A percentile compares a stretch with the other conserved stretches of the same genome.
Evolutionary conservation across 306 rosid species (phyloP).

Genomic region (Abrus precatorius): DNA sequence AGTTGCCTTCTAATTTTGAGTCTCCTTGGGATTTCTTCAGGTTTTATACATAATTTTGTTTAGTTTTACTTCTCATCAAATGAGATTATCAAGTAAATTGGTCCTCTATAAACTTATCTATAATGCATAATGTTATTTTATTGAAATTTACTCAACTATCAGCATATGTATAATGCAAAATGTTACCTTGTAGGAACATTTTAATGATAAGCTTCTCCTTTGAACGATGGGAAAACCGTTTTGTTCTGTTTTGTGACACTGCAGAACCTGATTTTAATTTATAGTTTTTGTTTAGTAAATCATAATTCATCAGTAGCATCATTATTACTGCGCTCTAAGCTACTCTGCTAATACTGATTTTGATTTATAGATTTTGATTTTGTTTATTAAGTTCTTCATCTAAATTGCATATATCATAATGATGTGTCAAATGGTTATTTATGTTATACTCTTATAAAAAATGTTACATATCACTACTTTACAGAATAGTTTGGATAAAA

Average conservation of each 20-base stretch:
- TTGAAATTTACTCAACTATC: background rate
- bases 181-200: background rate
- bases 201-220: background rate
- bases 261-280: background rate
- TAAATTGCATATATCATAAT: background rate
- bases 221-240: background rate
- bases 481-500: background rate
- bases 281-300: background rate
- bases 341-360: constrained; percentile 3
- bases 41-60: constrained; percentile 41
- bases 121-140: background rate
- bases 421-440: background rate
- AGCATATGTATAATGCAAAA: background rate
- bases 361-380: too few relatives aligned
- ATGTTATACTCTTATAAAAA: background rate
- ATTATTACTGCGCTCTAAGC: background rate
- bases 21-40: constrained; percentile 96
- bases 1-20: constrained; percentile 62
- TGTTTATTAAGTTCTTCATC: background rate
- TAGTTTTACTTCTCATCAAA: background rate
- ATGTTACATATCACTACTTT: background rate
- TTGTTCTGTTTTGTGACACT: constrained; percentile 14
- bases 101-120: background rate
- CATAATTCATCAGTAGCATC: background rate
- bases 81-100: background rate